Base-by-base conservation (phyloP, 2,329 filamentous ascomycete species). In the Claviceps sp. region DNA sequence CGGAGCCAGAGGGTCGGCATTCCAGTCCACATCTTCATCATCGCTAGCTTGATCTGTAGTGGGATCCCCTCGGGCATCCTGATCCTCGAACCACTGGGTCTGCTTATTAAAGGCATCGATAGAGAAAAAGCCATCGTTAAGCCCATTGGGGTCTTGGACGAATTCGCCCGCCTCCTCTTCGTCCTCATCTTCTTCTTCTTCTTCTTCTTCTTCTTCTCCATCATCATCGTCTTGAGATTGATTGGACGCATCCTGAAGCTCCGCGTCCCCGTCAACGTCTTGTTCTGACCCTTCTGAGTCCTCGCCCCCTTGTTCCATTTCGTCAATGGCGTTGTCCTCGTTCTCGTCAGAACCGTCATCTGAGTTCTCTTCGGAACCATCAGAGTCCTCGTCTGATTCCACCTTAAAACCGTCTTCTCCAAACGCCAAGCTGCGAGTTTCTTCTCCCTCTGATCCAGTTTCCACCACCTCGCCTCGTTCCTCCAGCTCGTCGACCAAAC, bases 121-220 rank as follows among this genome's bases (percentile, higher is more conserved):
- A 16, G 88, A 95, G 71, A 98, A 98, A 71, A 98, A 98, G 5
- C 89, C 91, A 63, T 98, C 93, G 62, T 98, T 97, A 36, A 98
- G 79, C 6, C 89, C 88, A 62, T 93, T 77, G 4, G 82, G 82
- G 61, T 97, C 75, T 3, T 74, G 70, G 11, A 68, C 68, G 1
- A 71, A 73, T 2, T 76, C 74, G 0, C 69, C 64, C 3, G 68
- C 68, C 1, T 68, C 65, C 4, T 64, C 64, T 0, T 68, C 66
- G 0, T 68, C 66, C 0, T 62, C 65, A 5, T 42, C 40, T 5
- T 42, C 1, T 62, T 42, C 40, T 5, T 42, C 1, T 62, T 65
- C 67, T 2, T 65, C 68, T 1, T 42, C 40, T 5, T 42, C 1
- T 62, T 65, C 67, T 2, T 65, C 68, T 1, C 63, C 61, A 4